A percentile compares a stretch with the other conserved stretches of the same genome.
Conservation (phyloP, 129 eudicot species). For the Chrysanthemum makinoi region DNA sequence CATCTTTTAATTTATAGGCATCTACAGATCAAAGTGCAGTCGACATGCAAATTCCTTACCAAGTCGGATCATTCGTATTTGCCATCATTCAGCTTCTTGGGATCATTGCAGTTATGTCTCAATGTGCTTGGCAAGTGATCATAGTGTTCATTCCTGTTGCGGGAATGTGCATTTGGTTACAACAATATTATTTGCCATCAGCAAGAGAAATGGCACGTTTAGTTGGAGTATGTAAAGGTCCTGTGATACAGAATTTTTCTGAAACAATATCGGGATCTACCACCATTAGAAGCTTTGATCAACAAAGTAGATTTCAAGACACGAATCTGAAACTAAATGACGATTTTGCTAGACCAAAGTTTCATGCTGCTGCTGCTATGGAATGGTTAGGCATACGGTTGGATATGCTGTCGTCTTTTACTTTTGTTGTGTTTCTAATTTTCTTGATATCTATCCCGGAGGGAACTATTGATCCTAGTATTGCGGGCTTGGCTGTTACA, state of each 20-base stretch:
- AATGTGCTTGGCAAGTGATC: conserved; percentile 32
- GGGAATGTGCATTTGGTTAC: conserved; percentile 39
- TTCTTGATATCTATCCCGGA: conserved; percentile 44
- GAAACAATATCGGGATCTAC: conserved; percentile 36
- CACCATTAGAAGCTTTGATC: conserved; percentile 42
- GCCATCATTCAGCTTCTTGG: conserved; percentile 38
- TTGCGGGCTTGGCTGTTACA: conserved; percentile 45
- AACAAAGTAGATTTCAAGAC: conserved; percentile 35
- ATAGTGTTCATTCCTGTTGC: conserved; percentile 31
- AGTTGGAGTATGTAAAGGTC: conserved; percentile 31
- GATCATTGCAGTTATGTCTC: conserved; percentile 35
- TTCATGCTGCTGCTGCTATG: conserved; percentile 42
- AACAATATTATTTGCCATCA: conserved; percentile 44
- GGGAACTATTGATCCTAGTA: conserved; percentile 49
- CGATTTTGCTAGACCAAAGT: conserved; percentile 40
- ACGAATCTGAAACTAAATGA: conserved; percentile 36
- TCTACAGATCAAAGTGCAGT: conserved; percentile 43
- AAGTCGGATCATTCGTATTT: conserved; percentile 34
- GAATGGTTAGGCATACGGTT: conserved; percentile 49
- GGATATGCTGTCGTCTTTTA: conserved; percentile 35
- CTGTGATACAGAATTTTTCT: conserved; percentile 34
- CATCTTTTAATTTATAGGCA: conserved; percentile 19
- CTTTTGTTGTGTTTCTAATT: conserved; percentile 34
- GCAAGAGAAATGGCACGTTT: conserved; percentile 41
- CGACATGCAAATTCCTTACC: conserved; percentile 33